These are phyloP conservation scores for Oryza meridionalis DNA, from an alignment of 176 grass and related monocot genomes.

Conservation along the genomic window DNA sequence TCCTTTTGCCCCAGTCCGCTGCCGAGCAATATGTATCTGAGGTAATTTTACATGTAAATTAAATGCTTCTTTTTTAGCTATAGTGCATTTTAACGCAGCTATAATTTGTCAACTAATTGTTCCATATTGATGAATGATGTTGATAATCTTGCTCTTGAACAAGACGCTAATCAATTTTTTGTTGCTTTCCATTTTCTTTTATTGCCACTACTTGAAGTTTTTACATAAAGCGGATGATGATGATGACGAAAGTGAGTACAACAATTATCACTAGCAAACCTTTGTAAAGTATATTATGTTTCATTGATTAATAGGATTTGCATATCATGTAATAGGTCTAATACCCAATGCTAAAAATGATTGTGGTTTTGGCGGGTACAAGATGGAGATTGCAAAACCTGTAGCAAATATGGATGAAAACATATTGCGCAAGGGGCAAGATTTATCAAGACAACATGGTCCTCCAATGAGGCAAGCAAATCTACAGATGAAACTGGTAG, in stretches of 20 bases:
- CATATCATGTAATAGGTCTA: slow-evolving; percentile 38
- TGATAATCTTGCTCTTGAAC: background rate
- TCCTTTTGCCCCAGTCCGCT: slow-evolving; percentile 42
- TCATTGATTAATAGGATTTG: background rate
- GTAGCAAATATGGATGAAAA: background rate
- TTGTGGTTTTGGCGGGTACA: background rate
- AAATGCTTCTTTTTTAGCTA: background rate
- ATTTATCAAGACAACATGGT: background rate
- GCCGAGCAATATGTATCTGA: slow-evolving; percentile 44
- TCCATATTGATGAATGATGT: background rate
- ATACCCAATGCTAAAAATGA: background rate
- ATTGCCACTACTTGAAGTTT: slow-evolving; percentile 26
- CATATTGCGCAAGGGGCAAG: background rate
- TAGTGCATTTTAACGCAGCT: background rate
- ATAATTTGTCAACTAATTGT: background rate
- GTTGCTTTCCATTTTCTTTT: slow-evolving; percentile 2
- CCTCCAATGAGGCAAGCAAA: background rate
- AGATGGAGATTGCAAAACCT: background rate
- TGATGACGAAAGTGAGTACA: slow-evolving; percentile 60
- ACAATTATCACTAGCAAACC: background rate
- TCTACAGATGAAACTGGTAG: too few relatives aligned
- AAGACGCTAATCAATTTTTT: background rate
- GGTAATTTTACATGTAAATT: slow-evolving; percentile 32
- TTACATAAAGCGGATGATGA: slow-evolving; percentile 46
- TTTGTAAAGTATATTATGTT: background rate